Base-by-base conservation (phyloP, 495 filamentous ascomycete species). In the Aspergillus diversus region DNA sequence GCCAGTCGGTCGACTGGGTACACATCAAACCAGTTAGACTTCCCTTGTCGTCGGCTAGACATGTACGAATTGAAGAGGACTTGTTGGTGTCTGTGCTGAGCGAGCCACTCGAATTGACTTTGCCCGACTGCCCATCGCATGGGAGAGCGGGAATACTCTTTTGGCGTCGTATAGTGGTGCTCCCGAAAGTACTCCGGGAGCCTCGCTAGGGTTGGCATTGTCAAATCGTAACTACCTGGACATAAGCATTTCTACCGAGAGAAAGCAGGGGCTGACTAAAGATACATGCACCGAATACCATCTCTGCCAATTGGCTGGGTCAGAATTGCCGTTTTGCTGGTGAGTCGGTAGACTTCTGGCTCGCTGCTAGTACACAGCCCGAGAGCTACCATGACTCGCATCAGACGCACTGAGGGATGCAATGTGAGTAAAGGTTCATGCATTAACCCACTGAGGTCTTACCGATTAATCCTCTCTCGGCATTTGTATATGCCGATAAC, bases 91-190 rank as follows among this genome's bases (percentile, higher is more conserved):
- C 66, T 65, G 47, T 70, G 64, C 33, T 65, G 65, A 1, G 69
- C 73, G 15, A 77, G 64, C 77, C 77, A 79, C 32, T 79, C 77
- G 50, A 79, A 79, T 17, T 79, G 77, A 48, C 75, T 77, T 32
- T 76, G 68, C 0, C 77, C 77, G 5, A 77, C 74, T 2, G 72
- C 73, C 73, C 74, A 79, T 37, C 72, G 64, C 77, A 79, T 79
- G 0, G 77, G 77, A 0, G 72, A 76, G 13, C 17, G 53, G 5
- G 68, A 53, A 55, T 79, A 79, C 32, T 77, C 75, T 42, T 68
- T 63, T 0, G 77, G 77, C 5, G 68, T 71, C 33, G 35, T 39
- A 61, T 77, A 79, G 32, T 63, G 51, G 53, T 76, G 69, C 5
- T 63, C 48, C 0, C 66, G 69, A 17, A 77, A 66, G 50, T 77